These are phyloP conservation scores for Cydonia oblonga DNA, from an alignment of 331 rosid genomes.

Conservation along the genomic window DNA sequence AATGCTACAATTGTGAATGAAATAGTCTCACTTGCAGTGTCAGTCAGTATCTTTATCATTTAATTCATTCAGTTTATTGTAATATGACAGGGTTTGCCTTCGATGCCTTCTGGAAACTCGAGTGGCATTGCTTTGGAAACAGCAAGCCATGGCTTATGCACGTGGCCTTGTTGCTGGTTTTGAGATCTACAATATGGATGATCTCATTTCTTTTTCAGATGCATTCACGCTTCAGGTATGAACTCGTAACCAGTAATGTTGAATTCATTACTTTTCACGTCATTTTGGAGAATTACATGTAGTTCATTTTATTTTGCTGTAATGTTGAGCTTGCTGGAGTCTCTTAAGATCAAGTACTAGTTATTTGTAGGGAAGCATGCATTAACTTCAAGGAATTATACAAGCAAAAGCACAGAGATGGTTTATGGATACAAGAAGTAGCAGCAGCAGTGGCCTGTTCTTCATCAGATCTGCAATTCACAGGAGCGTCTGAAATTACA, in stretches of 20 bases:
- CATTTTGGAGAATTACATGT: neutral
- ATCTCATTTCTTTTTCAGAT: constrained; percentile 44
- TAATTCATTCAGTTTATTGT: constrained; percentile 10
- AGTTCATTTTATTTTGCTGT: neutral
- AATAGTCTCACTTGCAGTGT: neutral
- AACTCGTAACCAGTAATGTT: constrained; percentile 1
- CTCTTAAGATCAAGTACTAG: neutral
- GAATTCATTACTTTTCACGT: neutral
- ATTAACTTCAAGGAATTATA: constrained; percentile 42
- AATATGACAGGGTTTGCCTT: constrained; percentile 32
- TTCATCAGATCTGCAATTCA: constrained; percentile 32
- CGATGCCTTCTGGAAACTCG: constrained; percentile 47
- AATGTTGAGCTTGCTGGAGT: neutral
- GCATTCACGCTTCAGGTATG: constrained; percentile 52
- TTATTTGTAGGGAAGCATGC: constrained; percentile 50
- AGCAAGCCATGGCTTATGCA: constrained; percentile 69
- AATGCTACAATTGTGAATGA: constrained; percentile 1
- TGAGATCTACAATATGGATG: constrained; percentile 37
- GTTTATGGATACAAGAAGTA: constrained; percentile 50
- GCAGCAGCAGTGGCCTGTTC: constrained; percentile 49
- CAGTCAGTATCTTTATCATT: constrained; percentile 7
- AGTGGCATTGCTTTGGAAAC: constrained; percentile 38
- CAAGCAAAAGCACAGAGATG: constrained; percentile 54
- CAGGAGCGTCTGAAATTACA: constrained; percentile 39
- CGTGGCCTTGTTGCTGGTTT: constrained; percentile 60